A percentile compares a stretch with the other conserved stretches of the same genome.
Evolutionary conservation across 805 yeast species (phyloP).

Genomic region (Candida silvicultrix): DNA sequence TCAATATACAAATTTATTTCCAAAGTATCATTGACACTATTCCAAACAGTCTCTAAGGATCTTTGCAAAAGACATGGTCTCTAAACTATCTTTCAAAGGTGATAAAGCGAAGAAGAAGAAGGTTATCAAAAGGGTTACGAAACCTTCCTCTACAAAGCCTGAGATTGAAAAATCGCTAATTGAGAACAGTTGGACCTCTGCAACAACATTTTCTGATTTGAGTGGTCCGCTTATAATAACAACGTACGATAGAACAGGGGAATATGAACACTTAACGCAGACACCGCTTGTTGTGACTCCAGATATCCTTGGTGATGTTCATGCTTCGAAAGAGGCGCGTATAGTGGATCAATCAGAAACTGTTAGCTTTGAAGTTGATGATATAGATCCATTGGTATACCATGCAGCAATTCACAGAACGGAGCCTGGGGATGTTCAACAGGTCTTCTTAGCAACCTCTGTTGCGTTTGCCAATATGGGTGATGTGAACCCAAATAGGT

Average conservation of each 20-base stretch:
- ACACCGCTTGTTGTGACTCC: background rate
- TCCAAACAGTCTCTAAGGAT: background rate
- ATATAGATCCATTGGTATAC: conserved; percentile 1
- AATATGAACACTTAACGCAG: background rate
- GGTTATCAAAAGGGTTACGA: conserved; percentile 1
- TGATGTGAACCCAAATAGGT: conserved; percentile 5
- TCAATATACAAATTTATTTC: too few species aligned
- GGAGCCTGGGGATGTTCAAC: conserved; percentile 26
- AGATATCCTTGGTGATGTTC: conserved; percentile 2
- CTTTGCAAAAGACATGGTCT: conserved; percentile 23
- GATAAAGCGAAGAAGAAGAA: conserved; percentile 21
- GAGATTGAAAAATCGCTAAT: conserved; percentile 4
- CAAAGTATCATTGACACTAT: too few species aligned
- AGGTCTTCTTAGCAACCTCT: conserved; percentile 24
- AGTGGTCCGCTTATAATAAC: conserved; percentile 28
- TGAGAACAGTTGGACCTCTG: conserved; percentile 21
- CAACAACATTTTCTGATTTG: conserved; percentile 20
- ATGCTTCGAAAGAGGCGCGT: background rate
- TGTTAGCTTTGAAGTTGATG: conserved; percentile 7
- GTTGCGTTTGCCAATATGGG: conserved; percentile 5
- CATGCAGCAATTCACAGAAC: conserved; percentile 8
- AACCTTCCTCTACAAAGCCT: conserved; percentile 1
- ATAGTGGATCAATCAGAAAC: background rate
- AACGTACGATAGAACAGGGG: background rate
- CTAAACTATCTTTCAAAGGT: conserved; percentile 31